Evolutionary conservation across 371 early-diverging fungal species (phyloP).

Genomic region (Saksenaea oblongispora): DNA sequence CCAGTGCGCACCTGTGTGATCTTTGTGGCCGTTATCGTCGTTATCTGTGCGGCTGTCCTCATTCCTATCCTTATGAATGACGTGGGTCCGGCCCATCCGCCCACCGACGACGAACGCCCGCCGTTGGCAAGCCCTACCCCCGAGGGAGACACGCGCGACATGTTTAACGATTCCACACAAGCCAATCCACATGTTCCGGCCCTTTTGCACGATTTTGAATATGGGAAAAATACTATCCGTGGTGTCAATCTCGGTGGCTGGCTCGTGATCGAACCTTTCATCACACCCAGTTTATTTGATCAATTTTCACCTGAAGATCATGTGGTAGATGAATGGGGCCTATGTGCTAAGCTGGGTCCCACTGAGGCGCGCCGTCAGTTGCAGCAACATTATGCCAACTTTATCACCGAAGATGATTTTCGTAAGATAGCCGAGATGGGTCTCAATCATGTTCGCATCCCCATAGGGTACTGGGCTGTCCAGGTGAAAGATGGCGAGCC

Average conservation of each 20-base stretch:
- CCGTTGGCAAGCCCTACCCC: background rate
- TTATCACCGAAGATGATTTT: conserved; percentile 74
- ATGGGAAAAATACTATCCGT: conserved; percentile 58
- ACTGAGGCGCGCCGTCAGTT: conserved; percentile 53
- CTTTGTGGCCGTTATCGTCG: background rate
- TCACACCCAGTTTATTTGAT: conserved; percentile 73
- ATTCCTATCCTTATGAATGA: background rate
- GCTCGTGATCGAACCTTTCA: conserved; percentile 75
- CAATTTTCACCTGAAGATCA: conserved; percentile 41
- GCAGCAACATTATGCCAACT: conserved; percentile 62
- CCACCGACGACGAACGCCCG: background rate
- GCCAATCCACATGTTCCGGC: conserved; percentile 47
- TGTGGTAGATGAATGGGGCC: conserved; percentile 67
- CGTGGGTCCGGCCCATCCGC: background rate
- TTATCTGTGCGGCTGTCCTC: background rate
- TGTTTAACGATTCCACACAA: conserved; percentile 34
- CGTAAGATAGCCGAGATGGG: conserved; percentile 62
- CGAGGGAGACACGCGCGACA: background rate
- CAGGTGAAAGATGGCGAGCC: conserved; percentile 44
- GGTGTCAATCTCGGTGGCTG: conserved; percentile 78
- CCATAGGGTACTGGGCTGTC: conserved; percentile 78
- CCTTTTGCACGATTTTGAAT: conserved; percentile 53
- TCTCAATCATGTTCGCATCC: conserved; percentile 76
- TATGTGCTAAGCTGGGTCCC: conserved; percentile 61
- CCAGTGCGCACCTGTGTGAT: background rate